These are phyloP conservation scores for Schizophyllum amplum DNA, from an alignment of 1,284 basidiomycete species.

Conservation along the genomic window DNA sequence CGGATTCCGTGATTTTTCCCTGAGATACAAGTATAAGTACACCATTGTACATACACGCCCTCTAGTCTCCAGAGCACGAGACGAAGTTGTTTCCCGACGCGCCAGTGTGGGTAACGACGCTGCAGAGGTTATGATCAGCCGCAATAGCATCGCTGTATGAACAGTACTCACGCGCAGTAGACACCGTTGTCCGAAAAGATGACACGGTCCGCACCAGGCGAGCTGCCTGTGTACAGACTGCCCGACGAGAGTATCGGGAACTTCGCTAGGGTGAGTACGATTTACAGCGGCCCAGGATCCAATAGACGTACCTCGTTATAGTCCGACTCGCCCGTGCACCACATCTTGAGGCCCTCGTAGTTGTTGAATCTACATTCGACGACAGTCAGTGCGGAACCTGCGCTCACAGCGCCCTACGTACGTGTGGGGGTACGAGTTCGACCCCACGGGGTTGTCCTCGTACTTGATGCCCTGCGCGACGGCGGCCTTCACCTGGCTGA, in stretches of 20 bases:
- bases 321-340: conserved; percentile 12
- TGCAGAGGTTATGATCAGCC: conserved; percentile 5
- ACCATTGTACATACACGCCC: no score
- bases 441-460: conserved; percentile 14
- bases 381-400: conserved; percentile 12
- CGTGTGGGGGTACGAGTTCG: not conserved
- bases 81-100: conserved; percentile 21
- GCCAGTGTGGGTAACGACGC: conserved; percentile 24
- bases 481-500: conserved; percentile 13
- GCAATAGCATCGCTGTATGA: not conserved
- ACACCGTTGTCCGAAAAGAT: conserved; percentile 17
- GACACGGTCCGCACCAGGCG: conserved; percentile 20
- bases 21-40: no score
- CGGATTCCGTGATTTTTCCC: no score
- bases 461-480: conserved; percentile 10
- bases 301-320: conserved; percentile 5
- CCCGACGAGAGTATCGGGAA: conserved; percentile 16
- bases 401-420: not conserved
- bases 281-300: not conserved
- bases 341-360: conserved; percentile 15
- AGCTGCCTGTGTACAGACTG: conserved; percentile 16
- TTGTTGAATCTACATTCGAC: conserved; percentile 10
- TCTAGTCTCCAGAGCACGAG: conserved; percentile 19
- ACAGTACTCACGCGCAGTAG: conserved; percentile 19
- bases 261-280: conserved; percentile 1